Percentiles rank a stretch among this genome's conserved stretches.
These are phyloP conservation scores for Pistacia atlantica DNA, from an alignment of 345 rosid species.

Conservation along the genomic window DNA sequence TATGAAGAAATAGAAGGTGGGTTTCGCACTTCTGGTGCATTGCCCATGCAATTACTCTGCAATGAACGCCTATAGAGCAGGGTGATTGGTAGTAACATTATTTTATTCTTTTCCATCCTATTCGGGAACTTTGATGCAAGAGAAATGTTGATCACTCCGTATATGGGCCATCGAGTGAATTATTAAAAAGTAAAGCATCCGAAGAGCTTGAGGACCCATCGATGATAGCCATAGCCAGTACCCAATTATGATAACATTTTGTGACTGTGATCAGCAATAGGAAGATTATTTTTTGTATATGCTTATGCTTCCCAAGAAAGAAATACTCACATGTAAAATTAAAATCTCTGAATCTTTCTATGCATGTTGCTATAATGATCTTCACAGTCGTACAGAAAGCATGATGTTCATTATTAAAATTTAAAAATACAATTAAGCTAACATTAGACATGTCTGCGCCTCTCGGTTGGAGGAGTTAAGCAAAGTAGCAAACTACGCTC, in stretches of 20 bases:
- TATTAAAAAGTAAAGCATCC: not conserved
- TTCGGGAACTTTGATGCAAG: slow-evolving; percentile 10
- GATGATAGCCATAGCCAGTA: too few species aligned
- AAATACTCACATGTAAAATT: too few species aligned
- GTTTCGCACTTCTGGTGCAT: slow-evolving; percentile 39
- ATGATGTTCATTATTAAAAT: too few species aligned
- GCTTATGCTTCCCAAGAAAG: not conserved
- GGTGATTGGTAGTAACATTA: slow-evolving; percentile 2
- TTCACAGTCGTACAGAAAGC: not conserved
- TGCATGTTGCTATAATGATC: not conserved
- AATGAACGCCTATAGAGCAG: slow-evolving; percentile 44
- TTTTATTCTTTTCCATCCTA: slow-evolving; percentile 23
- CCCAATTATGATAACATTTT: not conserved
- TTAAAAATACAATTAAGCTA: too few species aligned
- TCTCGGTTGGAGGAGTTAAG: too few species aligned
- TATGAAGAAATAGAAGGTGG: slow-evolving; percentile 40
- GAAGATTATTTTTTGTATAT: not conserved
- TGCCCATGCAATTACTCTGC: slow-evolving; percentile 66
- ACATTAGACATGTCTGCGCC: too few species aligned
- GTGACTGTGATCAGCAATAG: not conserved
- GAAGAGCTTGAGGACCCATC: not conserved
- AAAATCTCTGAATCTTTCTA: not conserved
- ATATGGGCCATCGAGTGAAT: not conserved
- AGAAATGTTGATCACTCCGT: not conserved
- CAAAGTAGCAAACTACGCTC: too few species aligned